Evolutionary conservation across 176 grass and related monocot species (phyloP).

Genomic region (Secale cereale): DNA sequence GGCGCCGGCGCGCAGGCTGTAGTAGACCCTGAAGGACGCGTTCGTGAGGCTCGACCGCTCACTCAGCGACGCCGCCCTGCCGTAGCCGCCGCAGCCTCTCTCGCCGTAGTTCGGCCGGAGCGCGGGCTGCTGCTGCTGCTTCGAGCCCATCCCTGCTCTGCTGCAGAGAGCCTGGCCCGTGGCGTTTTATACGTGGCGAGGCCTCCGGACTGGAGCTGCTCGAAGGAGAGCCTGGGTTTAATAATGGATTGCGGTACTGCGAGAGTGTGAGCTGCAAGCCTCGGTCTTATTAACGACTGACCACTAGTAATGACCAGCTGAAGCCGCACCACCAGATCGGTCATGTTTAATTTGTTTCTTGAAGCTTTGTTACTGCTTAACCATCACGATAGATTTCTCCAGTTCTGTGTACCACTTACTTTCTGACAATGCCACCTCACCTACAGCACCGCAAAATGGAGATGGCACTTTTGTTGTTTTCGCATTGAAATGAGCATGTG

Average conservation of each 20-base stretch:
- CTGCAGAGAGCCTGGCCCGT: neutral
- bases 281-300: neutral
- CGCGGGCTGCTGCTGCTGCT: neutral
- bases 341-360: neutral
- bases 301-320: neutral
- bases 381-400: neutral
- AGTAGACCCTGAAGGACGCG: conserved; percentile 44
- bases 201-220: too few species aligned
- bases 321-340: neutral
- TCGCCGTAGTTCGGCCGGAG: neutral
- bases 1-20: conserved; percentile 32
- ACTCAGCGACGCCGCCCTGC: neutral
- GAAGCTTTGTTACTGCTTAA: neutral
- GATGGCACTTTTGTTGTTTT: too few species aligned
- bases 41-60: conserved; percentile 31
- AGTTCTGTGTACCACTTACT: neutral
- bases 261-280: neutral
- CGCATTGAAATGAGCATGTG: too few species aligned
- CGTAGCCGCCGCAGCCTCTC: neutral
- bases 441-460: neutral
- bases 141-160: conserved; percentile 5
- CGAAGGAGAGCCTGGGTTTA: too few species aligned
- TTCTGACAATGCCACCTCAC: neutral
- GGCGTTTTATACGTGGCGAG: neutral
- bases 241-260: neutral